Conservation (phyloP, 1,284 basidiomycete species). For the Malassezia restricta region DNA sequence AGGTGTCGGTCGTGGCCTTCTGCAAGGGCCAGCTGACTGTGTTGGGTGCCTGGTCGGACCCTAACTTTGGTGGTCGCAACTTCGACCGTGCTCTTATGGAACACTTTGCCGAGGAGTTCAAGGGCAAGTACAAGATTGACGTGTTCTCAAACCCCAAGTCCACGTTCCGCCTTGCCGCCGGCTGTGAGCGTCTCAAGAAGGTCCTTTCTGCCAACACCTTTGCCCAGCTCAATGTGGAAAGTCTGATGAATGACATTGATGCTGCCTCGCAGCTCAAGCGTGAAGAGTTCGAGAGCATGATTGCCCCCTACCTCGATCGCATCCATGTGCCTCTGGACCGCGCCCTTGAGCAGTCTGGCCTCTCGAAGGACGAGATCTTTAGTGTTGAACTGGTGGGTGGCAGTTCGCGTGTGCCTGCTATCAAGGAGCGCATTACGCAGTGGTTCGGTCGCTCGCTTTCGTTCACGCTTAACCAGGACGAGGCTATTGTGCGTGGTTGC, state of each 20-base stretch:
- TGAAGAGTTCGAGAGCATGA: constrained; percentile 42
- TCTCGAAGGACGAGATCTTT: constrained; percentile 42
- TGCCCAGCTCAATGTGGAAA: constrained; percentile 45
- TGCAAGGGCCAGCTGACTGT: constrained; percentile 45
- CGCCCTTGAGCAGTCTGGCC: constrained; percentile 37
- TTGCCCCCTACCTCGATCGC: constrained; percentile 36
- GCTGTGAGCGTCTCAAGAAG: constrained; percentile 45
- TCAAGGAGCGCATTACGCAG: constrained; percentile 37
- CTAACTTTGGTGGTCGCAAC: constrained; percentile 45
- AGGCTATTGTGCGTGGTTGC: constrained; percentile 41
- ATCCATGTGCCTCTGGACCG: constrained; percentile 33
- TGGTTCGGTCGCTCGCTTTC: constrained; percentile 38
- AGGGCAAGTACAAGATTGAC: constrained; percentile 46
- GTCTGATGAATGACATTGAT: constrained; percentile 45
- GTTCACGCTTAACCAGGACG: constrained; percentile 45
- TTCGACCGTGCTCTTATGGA: constrained; percentile 44
- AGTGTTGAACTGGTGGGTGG: constrained; percentile 44
- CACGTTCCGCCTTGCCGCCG: constrained; percentile 42
- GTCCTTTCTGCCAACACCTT: constrained; percentile 45
- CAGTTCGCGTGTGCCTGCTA: constrained; percentile 40
- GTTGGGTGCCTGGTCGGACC: constrained; percentile 38
- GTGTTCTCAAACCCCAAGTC: constrained; percentile 44
- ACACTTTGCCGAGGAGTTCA: constrained; percentile 45
- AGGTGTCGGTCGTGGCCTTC: constrained; percentile 44
- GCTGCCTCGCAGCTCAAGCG: constrained; percentile 43